phyloP scores from a whole-genome alignment of 805 yeast species.

The Sugiyamaella valdiviana region DNA sequence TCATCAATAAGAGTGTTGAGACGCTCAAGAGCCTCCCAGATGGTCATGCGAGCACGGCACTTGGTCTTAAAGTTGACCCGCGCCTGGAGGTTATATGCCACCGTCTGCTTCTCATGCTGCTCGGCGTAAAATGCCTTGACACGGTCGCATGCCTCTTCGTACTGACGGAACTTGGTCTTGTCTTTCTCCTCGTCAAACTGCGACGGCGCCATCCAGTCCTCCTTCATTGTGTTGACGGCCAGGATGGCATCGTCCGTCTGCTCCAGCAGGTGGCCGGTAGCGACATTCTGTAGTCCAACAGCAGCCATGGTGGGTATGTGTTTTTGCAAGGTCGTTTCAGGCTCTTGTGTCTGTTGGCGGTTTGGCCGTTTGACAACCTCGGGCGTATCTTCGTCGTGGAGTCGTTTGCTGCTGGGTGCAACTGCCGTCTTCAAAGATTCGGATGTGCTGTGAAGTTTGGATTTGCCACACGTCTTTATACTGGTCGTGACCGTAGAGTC shows the following conservation, averaged over 20 bases:
- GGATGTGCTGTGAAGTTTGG: too few species aligned
- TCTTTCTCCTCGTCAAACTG: constrained; percentile 25
- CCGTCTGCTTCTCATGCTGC: constrained; percentile 65
- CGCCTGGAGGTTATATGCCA: constrained; percentile 66
- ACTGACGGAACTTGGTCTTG: constrained; percentile 49
- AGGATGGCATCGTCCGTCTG: constrained; percentile 19
- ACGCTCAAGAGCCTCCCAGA: constrained; percentile 65
- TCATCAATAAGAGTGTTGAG: constrained; percentile 61
- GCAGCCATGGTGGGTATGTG: not conserved
- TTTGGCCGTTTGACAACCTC: not conserved
- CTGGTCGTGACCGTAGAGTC: too few species aligned
- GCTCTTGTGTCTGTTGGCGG: not conserved
- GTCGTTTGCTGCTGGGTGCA: too few species aligned
- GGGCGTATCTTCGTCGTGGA: too few species aligned
- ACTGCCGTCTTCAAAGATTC: too few species aligned
- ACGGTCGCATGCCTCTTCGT: constrained; percentile 61
- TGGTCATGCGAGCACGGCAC: constrained; percentile 57
- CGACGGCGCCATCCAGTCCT: constrained; percentile 18
- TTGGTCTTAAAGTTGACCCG: constrained; percentile 65
- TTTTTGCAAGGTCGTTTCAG: too few species aligned
- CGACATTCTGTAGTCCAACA: constrained; percentile 6
- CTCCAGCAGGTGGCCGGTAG: constrained; percentile 15
- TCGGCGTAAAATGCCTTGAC: constrained; percentile 61
- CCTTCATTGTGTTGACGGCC: constrained; percentile 18
- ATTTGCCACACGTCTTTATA: too few species aligned